phyloP scores from a whole-genome alignment of 2,329 filamentous ascomycete species.

The Aspergillus luchuensis region DNA sequence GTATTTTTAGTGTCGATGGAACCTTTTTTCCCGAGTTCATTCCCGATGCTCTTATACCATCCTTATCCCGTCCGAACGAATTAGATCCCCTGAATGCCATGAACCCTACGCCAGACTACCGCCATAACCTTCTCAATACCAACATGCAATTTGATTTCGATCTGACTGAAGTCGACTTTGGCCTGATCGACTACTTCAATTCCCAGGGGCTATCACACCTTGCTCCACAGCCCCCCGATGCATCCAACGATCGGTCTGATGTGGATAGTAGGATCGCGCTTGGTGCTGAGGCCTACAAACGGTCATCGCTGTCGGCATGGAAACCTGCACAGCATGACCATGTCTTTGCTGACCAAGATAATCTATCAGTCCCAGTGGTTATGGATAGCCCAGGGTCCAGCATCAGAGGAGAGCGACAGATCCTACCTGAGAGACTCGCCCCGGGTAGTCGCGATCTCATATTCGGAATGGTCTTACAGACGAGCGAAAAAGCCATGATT shows the following conservation, averaged over 20 bases:
- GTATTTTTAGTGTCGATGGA: conserved; percentile 32
- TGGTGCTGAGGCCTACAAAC: conserved; percentile 32
- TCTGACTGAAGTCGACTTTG: conserved; percentile 33
- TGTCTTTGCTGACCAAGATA: conserved; percentile 29
- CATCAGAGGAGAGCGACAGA: conserved; percentile 20
- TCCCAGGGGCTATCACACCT: conserved; percentile 16
- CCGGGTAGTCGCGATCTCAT: conserved; percentile 59
- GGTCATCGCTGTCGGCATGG: conserved; percentile 33
- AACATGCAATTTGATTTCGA: conserved; percentile 28
- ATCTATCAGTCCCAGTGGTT: conserved; percentile 29
- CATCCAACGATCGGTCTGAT: conserved; percentile 22
- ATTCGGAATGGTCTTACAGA: conserved; percentile 64
- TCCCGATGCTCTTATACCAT: conserved; percentile 30
- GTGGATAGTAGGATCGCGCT: conserved; percentile 31
- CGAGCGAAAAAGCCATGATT: conserved; percentile 55
- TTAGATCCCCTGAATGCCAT: conserved; percentile 20
- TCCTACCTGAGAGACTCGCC: conserved; percentile 27
- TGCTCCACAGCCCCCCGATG: conserved; percentile 14
- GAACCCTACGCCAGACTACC: conserved; percentile 25
- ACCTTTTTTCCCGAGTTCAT: conserved; percentile 35
- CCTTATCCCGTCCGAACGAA: conserved; percentile 27
- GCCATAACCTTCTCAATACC: conserved; percentile 24
- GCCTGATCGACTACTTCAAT: conserved; percentile 32
- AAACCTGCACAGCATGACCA: conserved; percentile 29
- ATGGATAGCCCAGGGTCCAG: conserved; percentile 27